Percentiles rank a stretch among this genome's conserved stretches.
These are phyloP conservation scores for Sporothrix brunneoviolacea DNA, from an alignment of 2,329 filamentous ascomycete species.

Conservation along the genomic window DNA sequence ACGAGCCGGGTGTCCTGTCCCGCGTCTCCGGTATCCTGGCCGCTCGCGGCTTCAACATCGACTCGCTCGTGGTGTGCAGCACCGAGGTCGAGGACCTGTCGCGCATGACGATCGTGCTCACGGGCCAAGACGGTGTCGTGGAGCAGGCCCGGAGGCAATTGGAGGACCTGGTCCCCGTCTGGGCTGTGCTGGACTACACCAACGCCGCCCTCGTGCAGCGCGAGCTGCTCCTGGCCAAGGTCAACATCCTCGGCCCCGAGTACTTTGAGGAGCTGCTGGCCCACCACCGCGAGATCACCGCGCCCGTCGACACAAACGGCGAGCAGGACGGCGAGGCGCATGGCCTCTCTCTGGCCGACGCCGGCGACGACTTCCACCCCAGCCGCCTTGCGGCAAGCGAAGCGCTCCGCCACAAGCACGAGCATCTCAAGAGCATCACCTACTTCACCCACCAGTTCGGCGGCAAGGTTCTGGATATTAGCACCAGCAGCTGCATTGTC, in stretches of 20 bases:
- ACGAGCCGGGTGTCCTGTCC: slow-evolving; percentile 94
- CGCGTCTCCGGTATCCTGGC: slow-evolving; percentile 94
- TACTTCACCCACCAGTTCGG: slow-evolving; percentile 96
- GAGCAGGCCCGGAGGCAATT: slow-evolving; percentile 94
- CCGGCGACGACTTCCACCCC: slow-evolving; percentile 74
- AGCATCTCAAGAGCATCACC: slow-evolving; percentile 93
- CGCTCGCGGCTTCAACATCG: slow-evolving; percentile 97
- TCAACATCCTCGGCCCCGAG: slow-evolving; percentile 93
- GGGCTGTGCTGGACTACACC: slow-evolving; percentile 97
- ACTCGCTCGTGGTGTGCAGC: slow-evolving; percentile 94
- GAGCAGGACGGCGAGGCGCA: slow-evolving; percentile 37
- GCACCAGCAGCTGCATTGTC: slow-evolving; percentile 96
- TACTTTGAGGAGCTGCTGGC: slow-evolving; percentile 96
- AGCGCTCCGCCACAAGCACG: slow-evolving; percentile 91
- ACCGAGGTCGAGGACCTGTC: slow-evolving; percentile 95
- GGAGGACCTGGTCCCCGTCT: slow-evolving; percentile 94
- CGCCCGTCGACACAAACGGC: slow-evolving; percentile 33
- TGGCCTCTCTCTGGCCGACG: slow-evolving; percentile 38
- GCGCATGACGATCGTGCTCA: slow-evolving; percentile 97
- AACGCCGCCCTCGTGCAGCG: slow-evolving; percentile 87
- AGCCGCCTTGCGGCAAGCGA: slow-evolving; percentile 78
- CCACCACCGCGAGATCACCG: slow-evolving; percentile 84
- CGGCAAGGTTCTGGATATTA: slow-evolving; percentile 95
- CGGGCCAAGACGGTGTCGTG: slow-evolving; percentile 92
- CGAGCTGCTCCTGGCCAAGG: slow-evolving; percentile 89